Evolutionary conservation across 306 rosid genomes (phyloP).

Genomic region (Oemleria cerasiformis): DNA sequence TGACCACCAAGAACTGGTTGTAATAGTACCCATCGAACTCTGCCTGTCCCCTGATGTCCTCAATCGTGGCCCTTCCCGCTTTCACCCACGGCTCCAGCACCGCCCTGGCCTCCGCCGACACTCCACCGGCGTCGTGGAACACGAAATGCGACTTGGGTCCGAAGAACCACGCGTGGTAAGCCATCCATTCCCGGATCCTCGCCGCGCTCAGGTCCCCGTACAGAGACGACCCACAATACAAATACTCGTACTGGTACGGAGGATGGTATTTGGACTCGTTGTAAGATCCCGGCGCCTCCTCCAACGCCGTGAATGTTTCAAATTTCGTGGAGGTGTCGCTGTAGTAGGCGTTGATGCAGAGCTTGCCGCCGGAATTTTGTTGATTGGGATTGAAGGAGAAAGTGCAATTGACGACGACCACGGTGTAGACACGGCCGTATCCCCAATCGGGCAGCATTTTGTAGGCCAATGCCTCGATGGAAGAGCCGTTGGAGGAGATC

Average conservation of each 20-base stretch:
- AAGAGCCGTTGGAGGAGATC: constrained; percentile 36
- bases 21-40: constrained; percentile 40
- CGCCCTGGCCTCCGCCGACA: constrained; percentile 33
- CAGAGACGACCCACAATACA: constrained; percentile 39
- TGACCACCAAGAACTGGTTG: constrained; percentile 42
- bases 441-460: constrained; percentile 48
- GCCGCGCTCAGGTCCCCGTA: constrained; percentile 35
- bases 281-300: constrained; percentile 31
- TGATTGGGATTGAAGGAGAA: constrained; percentile 31
- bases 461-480: constrained; percentile 28
- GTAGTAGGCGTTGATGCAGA: constrained; percentile 32
- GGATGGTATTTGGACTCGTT: constrained; percentile 32
- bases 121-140: constrained; percentile 42
- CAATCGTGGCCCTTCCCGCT: constrained; percentile 33
- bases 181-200: constrained; percentile 43
- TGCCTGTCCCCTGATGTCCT: constrained; percentile 36
- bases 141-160: constrained; percentile 41
- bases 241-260: constrained; percentile 31
- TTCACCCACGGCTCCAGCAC: constrained; percentile 42
- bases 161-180: constrained; percentile 43
- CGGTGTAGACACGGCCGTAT: constrained; percentile 44
- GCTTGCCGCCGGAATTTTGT: constrained; percentile 38
- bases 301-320: constrained; percentile 38
- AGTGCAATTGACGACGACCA: constrained; percentile 41
- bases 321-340: constrained; percentile 25